These are phyloP conservation scores for Fraxinus latifolia DNA, from an alignment of 305 asterid genomes.

Conservation along the genomic window DNA sequence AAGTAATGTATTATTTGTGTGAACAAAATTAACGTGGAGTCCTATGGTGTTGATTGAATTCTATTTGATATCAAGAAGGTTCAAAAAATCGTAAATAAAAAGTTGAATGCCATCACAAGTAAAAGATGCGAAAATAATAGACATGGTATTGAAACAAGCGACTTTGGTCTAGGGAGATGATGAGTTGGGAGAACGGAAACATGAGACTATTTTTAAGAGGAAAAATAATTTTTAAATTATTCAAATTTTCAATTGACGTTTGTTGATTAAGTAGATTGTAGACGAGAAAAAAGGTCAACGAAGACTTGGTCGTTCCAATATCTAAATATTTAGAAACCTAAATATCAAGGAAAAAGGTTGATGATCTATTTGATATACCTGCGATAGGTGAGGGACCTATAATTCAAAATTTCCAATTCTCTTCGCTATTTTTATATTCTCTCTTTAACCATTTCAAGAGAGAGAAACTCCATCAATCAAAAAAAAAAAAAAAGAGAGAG, in stretches of 20 bases:
- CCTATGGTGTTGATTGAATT: neutral
- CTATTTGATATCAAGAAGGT: neutral
- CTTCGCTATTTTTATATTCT: neutral
- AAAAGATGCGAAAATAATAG: neutral
- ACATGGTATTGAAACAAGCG: neutral
- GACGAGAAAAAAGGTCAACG: neutral
- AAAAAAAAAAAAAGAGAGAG: neutral
- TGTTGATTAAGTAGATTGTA: neutral
- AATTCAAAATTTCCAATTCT: neutral
- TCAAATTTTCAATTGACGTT: neutral
- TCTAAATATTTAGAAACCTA: neutral
- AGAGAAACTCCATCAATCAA: neutral
- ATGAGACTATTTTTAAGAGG: neutral
- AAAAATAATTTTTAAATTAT: neutral
- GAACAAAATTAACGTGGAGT: neutral
- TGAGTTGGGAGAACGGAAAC: neutral
- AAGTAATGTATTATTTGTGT: neutral
- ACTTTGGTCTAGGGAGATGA: neutral
- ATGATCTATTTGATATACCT: neutral
- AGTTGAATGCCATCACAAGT: neutral
- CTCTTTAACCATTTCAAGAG: neutral
- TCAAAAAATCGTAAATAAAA: neutral
- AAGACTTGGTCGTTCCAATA: neutral
- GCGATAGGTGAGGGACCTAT: neutral
- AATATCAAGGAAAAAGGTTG: neutral